Evolutionary conservation across 345 rosid genomes (phyloP), one percentile per base, ranked within the genome.

Genomic region (Ceriops tagal): DNA sequence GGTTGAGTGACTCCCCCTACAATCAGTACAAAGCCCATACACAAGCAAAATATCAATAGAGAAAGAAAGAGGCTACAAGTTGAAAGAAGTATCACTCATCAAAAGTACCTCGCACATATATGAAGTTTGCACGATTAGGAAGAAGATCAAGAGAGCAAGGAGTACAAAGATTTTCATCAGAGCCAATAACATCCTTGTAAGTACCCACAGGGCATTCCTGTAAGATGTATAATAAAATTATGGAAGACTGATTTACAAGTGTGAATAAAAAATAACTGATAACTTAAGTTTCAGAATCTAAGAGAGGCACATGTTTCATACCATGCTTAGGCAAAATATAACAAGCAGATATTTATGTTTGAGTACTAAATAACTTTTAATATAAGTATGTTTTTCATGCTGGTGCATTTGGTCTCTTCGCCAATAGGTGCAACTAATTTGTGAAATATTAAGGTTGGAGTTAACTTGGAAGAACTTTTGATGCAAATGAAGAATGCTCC

Each of bases 121-220:
- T 83, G 78, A 83, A 95, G 74, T 83, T 79, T 35, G 96, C 97
- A 71, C 97, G 96, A 58, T 61, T 79, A 74, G 99, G 99, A 71
- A 92, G 97, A 70, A 67, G 81, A 64, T 89, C 92, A 39, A 85
- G 80, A 10, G 96, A 81, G 82, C 99, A 92, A 81, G 93, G 89
- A 63, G 70, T 85, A 74, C 99, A 95, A 59, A 95, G 96, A 73
- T 68, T 70, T 84, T 73, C 86, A 78, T 89, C 91, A 73, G 99
- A 95, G 53, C 99, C 99, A 69, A 83, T 93, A 37, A 81, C 82
- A 75, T 83, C 82, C 84, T 95, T 95, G 79, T 84, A 95, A 68
- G 97, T 95, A 62, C 99, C 99, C 75, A 90, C 68, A 58, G 97
- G 99, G 81, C 97, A 95, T 84, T 95, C 99, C 99, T 95, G 80